Evolutionary conservation across 805 yeast species (phyloP), one percentile per base, ranked within the genome.

Genomic region (Pichia insulana): DNA sequence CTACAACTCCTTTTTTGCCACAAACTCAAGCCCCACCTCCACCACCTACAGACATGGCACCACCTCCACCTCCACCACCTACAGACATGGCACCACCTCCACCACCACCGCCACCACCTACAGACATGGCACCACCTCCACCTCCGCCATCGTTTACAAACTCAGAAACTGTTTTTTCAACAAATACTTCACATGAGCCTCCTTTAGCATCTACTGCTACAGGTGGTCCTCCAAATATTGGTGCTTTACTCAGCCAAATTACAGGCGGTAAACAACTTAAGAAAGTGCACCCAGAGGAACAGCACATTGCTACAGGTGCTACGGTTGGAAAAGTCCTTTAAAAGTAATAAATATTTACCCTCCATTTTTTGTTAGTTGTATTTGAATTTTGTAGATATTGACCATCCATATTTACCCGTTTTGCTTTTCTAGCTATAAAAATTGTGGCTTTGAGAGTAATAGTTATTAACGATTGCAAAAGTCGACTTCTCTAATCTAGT

Each of bases 211-310:
- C 53, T 28, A 52, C 63, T 19, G 51, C 63, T 3, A 50, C 59
- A 3, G 51, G 63, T 10, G 49, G 59, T 5, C 61, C 61, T 6
- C 55, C 67, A 0, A 41, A 60, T 12, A 59, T 64, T 19, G 58
- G 58, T 22, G 62, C 68, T 34, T 57, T 80, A 20, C 62, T 80
- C 41, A 78, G 80, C 3, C 78, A 79, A 55, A 79, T 79, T 40
- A 63, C 65, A 10, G 63, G 70, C 1, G 86, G 86, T 3, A 67
- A 59, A 31, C 39, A 67, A 2, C 67, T 79, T 55, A 70, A 64
- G 46, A 75, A 65, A 50, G 83, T 79, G 3, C 65, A 65, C 41
- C 73, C 71, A 4, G 57, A 61, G 27, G 68, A 73, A 42, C 69
- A 73, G 51, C 68, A 67, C 34, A 63, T 73, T 36, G 63, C 70